Percentiles rank a stretch among this genome's conserved stretches.
phyloP scores from a whole-genome alignment of 2,329 filamentous ascomycete genomes.

The Aspergillus texensis region DNA sequence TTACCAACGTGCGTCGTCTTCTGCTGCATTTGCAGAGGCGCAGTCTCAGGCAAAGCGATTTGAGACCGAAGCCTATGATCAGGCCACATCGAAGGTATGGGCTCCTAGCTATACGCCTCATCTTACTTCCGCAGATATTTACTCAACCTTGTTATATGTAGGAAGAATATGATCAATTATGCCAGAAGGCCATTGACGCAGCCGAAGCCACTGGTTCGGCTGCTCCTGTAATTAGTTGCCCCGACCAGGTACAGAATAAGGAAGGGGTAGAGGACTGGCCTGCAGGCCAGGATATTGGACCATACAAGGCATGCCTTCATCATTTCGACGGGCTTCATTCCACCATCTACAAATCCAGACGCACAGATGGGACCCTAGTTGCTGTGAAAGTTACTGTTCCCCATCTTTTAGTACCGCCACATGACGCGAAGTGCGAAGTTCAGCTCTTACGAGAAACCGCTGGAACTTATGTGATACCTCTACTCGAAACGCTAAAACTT shows the following conservation, averaged over 20 bases:
- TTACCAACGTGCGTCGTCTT: conserved; percentile 50
- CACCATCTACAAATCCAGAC: conserved; percentile 72
- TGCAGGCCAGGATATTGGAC: conserved; percentile 52
- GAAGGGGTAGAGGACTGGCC: conserved; percentile 27
- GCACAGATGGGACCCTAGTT: conserved; percentile 49
- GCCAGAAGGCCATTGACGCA: conserved; percentile 42
- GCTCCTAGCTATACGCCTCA: conserved; percentile 1
- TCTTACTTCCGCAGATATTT: neutral
- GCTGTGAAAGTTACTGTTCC: conserved; percentile 88
- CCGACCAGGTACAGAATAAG: conserved; percentile 24
- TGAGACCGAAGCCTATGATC: conserved; percentile 55
- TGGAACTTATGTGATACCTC: conserved; percentile 62
- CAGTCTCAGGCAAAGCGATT: conserved; percentile 63
- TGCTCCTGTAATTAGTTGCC: conserved; percentile 26
- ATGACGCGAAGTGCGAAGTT: conserved; percentile 79
- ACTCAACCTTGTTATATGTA: conserved; percentile 35
- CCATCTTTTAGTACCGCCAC: conserved; percentile 72
- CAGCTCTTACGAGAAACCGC: conserved; percentile 68
- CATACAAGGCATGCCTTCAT: conserved; percentile 59
- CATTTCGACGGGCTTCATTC: conserved; percentile 74
- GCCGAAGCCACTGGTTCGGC: conserved; percentile 28
- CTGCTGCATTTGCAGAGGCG: conserved; percentile 51
- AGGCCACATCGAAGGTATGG: conserved; percentile 42
- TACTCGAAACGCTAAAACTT: conserved; percentile 71
- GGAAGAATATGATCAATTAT: conserved; percentile 58